Conservation (phyloP, 108 stramenopile genomes). For the Conticribra guillardii region DNA sequence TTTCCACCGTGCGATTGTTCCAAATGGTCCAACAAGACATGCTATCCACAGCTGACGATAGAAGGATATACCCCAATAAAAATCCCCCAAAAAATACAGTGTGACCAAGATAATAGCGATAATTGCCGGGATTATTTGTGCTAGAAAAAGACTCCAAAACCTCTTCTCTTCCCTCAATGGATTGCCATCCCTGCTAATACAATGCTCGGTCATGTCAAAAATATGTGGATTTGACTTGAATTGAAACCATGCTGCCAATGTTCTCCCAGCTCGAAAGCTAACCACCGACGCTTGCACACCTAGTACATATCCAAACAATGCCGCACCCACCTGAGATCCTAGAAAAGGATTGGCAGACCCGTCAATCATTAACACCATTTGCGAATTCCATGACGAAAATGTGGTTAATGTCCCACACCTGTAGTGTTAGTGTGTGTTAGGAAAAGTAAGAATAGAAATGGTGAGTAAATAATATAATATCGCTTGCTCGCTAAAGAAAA, state of each 20-base stretch:
- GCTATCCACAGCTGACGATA: constrained; percentile 64
- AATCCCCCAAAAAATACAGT: constrained; percentile 55
- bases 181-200: constrained; percentile 5
- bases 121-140: constrained; percentile 21
- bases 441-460: not conserved
- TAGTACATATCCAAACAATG: constrained; percentile 75
- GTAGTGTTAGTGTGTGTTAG: not conserved
- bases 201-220: constrained; percentile 6
- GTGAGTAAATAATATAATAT: too few species aligned
- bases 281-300: constrained; percentile 53
- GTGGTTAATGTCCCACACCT: constrained; percentile 78
- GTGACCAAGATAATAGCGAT: constrained; percentile 27
- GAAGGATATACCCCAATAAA: constrained; percentile 52
- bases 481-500: too few species aligned
- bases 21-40: constrained; percentile 59
- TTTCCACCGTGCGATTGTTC: constrained; percentile 66
- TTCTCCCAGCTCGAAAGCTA: constrained; percentile 59
- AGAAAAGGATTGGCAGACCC: constrained; percentile 61
- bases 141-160: constrained; percentile 2
- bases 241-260: constrained; percentile 48
- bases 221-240: constrained; percentile 47
- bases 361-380: constrained; percentile 82
- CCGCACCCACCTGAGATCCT: constrained; percentile 58
- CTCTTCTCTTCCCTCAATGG: not conserved
- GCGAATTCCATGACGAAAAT: constrained; percentile 82